Base-by-base conservation (phyloP, 78 protist species). In the Tieghemostelium lacteum region DNA sequence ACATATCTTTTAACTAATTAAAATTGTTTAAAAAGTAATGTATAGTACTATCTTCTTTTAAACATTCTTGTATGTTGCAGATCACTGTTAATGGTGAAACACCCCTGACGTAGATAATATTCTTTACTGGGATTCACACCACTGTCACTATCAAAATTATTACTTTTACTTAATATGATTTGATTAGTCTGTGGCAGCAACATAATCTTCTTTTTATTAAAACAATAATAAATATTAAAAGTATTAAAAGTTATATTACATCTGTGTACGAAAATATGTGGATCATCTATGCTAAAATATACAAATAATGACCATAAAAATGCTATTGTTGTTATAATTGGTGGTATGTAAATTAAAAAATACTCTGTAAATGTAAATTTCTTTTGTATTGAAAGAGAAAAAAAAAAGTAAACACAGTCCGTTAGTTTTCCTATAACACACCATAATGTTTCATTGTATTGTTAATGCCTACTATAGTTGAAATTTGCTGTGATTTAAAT, bases 221-320 rank as follows among this genome's bases (percentile, higher is more conserved):
- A 17, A 54, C 78, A 72, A 34, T 28, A 72, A 55, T 72, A 72
- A 31, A 72, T 72, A 55, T 72, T 72, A 22, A 36, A 72, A 4
- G 54, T 31, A 2, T 37, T 8, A 3, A 72, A 29, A 19, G 64
- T 72, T 28, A 31, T 40, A 55, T 72, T 72, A 55, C 78, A 54
- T 72, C 78, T 50, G 16, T 54, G 20, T 26, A 29, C 31, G 34
- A 34, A 72, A 2, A 45, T 72, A 72, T 2, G 34, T 12, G 78
- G 78, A 49, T 50, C 64, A 36, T 55, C 78, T 16, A 72, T 22
- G 14, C 49, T 55, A 12, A 72, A 50, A 72, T 72, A 72, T 45
- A 45, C 52, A 45, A 45, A 45, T 45, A 45, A 45, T 45, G 52
- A 45, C 52, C 52, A 45, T 45, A 45, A 45, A 10, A 6, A 45